Base-by-base conservation (phyloP, 495 filamentous ascomycete species). In the Xylaria telfairii region DNA sequence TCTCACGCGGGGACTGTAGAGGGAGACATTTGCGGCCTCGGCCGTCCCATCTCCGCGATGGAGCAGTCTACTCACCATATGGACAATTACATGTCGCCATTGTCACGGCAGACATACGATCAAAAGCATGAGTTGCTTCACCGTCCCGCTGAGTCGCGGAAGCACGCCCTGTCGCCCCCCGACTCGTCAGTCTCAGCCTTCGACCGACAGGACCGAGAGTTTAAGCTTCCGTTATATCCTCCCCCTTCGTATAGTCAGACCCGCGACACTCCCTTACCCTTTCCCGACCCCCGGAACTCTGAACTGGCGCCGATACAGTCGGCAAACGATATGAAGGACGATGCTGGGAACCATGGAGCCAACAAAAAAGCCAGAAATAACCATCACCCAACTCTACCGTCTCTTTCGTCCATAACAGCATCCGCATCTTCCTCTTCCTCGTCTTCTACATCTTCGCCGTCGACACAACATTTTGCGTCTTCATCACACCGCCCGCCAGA, bases 261-360 rank as follows among this genome's bases (percentile, higher is more conserved):
- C 24, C 83, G 82, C 75, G 83, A 84, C 15, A 51, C 73, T 17
- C 46, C 75, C 60, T 72, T 81, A 26, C 72, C 77, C 54, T 84
- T 84, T 53, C 68, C 77, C 44, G 75, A 79, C 44, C 68, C 68
- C 10, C 74, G 75, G n/a, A 76, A 76, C 15, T 74, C 82, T 54
- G 83, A 84, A 56, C 81, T 85, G 3, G 71, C 83, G 6, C 83
- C 83, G 15, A 83, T 85, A 53, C 80, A 83, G 24, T 71, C 70
- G n/a, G 60, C 72, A 41, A 66, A 41, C 62, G 72, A 71, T 30
- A 70, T 61, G 30, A 71, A 66, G 39, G 47, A 75, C 67, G 69
- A 76, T 32, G 56, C 72, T 34, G 62, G 65, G 24, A 67, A 60
- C 9, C 42, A 53, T n/a, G 61, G 17, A 15, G 62, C 60, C 42